Percentiles rank a stretch among this genome's conserved stretches.
Conservation (phyloP, 352 stramenopile genomes). For the Pythium apleroticum region DNA sequence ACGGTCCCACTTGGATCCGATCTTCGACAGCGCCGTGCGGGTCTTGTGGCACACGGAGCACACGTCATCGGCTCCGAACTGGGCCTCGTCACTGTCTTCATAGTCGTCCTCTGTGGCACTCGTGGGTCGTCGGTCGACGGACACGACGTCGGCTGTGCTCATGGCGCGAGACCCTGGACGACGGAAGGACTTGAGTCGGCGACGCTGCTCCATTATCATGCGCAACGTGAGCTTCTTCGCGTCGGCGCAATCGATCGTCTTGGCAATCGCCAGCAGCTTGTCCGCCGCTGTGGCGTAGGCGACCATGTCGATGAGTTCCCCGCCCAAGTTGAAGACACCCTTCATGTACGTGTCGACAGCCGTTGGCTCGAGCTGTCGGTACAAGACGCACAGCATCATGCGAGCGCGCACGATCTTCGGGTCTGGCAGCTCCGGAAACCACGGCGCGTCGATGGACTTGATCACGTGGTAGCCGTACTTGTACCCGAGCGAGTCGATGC, state of each 20-base stretch:
- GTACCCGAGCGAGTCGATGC: conserved; percentile 34
- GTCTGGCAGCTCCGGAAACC: conserved; percentile 36
- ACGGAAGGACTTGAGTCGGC: conserved; percentile 5
- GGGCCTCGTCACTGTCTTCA: not conserved
- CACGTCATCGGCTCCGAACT: conserved; percentile 9
- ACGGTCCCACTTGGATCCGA: conserved; percentile 19
- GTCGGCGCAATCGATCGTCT: conserved; percentile 33
- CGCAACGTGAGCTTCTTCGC: conserved; percentile 48
- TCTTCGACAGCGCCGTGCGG: conserved; percentile 20
- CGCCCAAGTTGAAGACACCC: conserved; percentile 51
- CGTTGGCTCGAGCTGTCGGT: conserved; percentile 39
- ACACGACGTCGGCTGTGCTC: not conserved
- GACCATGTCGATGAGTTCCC: conserved; percentile 40
- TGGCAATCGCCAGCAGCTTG: conserved; percentile 39
- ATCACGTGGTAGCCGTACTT: conserved; percentile 49
- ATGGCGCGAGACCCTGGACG: not conserved
- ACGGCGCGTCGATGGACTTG: conserved; percentile 47
- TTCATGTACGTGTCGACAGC: conserved; percentile 52
- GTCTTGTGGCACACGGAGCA: conserved; percentile 27
- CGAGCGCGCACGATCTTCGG: conserved; percentile 39
- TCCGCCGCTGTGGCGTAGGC: conserved; percentile 44
- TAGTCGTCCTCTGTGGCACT: conserved; percentile 3
- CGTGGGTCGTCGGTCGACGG: conserved; percentile 13
- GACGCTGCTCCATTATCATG: conserved; percentile 15
- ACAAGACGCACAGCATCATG: conserved; percentile 63